These are phyloP conservation scores for Trametes gibbosa DNA, from an alignment of 768 basidiomycete genomes.

Conservation along the genomic window DNA sequence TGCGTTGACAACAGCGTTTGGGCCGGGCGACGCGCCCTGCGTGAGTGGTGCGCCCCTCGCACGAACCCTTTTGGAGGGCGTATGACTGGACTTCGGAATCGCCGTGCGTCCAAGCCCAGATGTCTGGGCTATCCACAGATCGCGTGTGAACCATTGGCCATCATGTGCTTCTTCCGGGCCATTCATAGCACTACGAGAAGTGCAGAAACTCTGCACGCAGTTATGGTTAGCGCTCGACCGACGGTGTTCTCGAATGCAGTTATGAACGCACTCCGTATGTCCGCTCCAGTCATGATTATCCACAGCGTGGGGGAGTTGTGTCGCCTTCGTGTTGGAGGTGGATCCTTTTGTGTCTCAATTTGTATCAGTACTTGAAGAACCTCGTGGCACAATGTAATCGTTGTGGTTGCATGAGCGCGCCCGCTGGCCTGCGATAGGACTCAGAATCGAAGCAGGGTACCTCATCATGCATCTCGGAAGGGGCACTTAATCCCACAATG, in stretches of 20 bases:
- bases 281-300: slow-evolving; percentile 11
- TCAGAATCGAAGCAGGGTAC: too few species aligned
- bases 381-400: too few species aligned
- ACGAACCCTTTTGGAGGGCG: slow-evolving; percentile 36
- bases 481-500: too few species aligned
- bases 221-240: background rate
- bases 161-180: slow-evolving; percentile 46
- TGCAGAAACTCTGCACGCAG: slow-evolving; percentile 30
- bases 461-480: too few species aligned
- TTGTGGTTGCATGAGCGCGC: too few species aligned
- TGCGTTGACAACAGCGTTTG: slow-evolving; percentile 41
- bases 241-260: background rate
- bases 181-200: slow-evolving; percentile 31
- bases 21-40: slow-evolving; percentile 37
- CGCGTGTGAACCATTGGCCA: slow-evolving; percentile 44
- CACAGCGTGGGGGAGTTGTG: too few species aligned
- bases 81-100: slow-evolving; percentile 32
- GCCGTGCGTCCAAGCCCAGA: slow-evolving; percentile 44
- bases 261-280: slow-evolving; percentile 35
- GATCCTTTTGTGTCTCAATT: slow-evolving; percentile 14
- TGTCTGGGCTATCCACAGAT: slow-evolving; percentile 42
- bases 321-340: slow-evolving; percentile 8
- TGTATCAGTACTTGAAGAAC: too few species aligned
- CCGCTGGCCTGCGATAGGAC: too few species aligned
- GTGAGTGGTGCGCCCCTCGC: slow-evolving; percentile 29